Conservation (phyloP, 1,284 basidiomycete species). For the Phylloporus sp. region DNA sequence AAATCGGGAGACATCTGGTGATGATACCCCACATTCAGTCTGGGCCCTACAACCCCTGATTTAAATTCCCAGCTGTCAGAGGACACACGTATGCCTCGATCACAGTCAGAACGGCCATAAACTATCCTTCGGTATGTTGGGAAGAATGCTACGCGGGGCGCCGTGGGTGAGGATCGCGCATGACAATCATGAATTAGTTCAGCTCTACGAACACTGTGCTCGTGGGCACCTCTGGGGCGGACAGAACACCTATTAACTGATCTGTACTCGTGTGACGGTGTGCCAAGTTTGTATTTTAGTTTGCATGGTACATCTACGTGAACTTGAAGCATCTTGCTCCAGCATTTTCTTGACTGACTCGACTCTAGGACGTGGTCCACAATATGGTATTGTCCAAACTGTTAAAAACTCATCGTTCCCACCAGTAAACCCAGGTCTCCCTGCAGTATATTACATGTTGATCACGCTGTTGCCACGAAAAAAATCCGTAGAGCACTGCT, state of each 20-base stretch:
- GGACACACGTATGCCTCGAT: conserved; percentile 2
- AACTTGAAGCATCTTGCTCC: conserved; percentile 1
- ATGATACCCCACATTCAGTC: too few species aligned
- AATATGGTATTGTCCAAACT: too few species aligned
- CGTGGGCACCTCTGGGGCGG: conserved; percentile 49
- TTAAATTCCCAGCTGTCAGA: conserved; percentile 6
- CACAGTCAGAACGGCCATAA: conserved; percentile 10
- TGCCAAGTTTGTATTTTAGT: conserved; percentile 24
- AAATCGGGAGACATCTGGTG: conserved; percentile 35
- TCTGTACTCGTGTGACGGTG: conserved; percentile 1
- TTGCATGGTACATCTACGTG: conserved; percentile 13
- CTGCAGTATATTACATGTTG: too few species aligned
- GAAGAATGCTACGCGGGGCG: conserved; percentile 26
- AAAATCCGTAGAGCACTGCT: too few species aligned
- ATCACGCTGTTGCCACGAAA: too few species aligned
- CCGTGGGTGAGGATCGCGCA: conserved; percentile 26
- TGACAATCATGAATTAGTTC: conserved; percentile 29
- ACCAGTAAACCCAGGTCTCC: too few species aligned
- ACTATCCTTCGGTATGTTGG: conserved; percentile 6
- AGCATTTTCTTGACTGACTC: too few species aligned
- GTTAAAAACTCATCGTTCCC: too few species aligned
- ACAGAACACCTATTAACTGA: conserved; percentile 29
- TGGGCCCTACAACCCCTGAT: conserved; percentile 5
- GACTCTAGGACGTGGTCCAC: too few species aligned
- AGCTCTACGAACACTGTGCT: conserved; percentile 37